These are phyloP conservation scores for Rhizopogon sp. DNA, from an alignment of 768 basidiomycete genomes.

Conservation along the genomic window DNA sequence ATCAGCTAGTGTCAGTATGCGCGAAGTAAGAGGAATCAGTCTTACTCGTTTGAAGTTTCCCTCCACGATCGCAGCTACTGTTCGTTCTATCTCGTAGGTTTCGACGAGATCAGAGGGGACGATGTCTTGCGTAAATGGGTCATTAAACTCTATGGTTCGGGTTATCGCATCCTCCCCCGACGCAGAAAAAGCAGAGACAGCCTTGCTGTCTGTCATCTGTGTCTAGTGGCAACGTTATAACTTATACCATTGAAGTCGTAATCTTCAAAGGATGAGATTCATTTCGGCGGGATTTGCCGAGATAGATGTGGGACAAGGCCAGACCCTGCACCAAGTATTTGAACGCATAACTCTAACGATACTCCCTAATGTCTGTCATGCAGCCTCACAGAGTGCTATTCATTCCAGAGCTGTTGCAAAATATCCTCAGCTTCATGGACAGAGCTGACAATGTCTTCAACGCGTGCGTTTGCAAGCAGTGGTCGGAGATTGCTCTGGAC, in stretches of 20 bases:
- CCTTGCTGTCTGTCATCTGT: background rate
- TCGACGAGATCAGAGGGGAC: constrained; percentile 43
- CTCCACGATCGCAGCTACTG: constrained; percentile 51
- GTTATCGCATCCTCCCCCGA: constrained; percentile 63
- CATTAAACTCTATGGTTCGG: constrained; percentile 46
- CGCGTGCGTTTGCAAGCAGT: constrained; percentile 51
- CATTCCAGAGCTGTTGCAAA: constrained; percentile 57
- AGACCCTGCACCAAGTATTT: too few species aligned
- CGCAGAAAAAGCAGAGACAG: constrained; percentile 38
- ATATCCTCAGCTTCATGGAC: constrained; percentile 48
- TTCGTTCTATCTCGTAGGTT: constrained; percentile 74
- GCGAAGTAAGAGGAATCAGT: background rate
- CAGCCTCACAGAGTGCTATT: constrained; percentile 31
- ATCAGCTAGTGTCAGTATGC: background rate
- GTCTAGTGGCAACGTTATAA: too few species aligned
- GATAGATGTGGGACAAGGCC: background rate
- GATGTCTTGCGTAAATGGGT: constrained; percentile 28
- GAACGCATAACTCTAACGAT: background rate
- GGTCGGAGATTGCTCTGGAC: constrained; percentile 56
- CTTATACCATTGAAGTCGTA: background rate
- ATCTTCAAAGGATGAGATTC: too few species aligned
- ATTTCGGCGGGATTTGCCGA: background rate
- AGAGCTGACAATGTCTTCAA: constrained; percentile 34
- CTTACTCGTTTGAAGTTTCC: constrained; percentile 70
- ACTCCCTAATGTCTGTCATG: background rate